A percentile compares a stretch with the other conserved stretches of the same genome.
phyloP scores from a whole-genome alignment of 2,329 filamentous ascomycete genomes.

The Cytospora piceicola region DNA sequence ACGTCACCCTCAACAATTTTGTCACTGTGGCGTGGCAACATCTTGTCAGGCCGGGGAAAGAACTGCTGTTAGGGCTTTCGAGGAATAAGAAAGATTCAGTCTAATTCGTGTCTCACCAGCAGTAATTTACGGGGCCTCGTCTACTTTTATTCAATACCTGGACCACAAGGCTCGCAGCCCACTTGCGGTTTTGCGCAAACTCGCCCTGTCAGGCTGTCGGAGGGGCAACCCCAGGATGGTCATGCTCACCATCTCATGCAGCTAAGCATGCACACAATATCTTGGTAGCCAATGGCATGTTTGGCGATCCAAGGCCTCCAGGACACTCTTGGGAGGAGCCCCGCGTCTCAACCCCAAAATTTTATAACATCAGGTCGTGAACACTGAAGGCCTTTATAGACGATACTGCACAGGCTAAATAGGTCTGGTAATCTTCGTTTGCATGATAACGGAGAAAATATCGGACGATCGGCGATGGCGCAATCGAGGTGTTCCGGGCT shows the following conservation, averaged over 20 bases:
- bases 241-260: conserved; percentile 22
- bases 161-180: conserved; percentile 8
- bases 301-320: neutral
- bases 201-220: conserved; percentile 18
- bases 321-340: neutral
- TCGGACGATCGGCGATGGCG: conserved; percentile 27
- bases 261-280: conserved; percentile 14
- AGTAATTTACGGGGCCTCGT: neutral
- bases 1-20: neutral
- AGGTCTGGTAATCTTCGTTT: neutral
- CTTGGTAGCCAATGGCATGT: conserved; percentile 13
- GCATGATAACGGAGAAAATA: conserved; percentile 22
- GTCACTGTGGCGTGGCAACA: neutral
- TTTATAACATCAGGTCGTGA: neutral
- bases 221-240: conserved; percentile 8
- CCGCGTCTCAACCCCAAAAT: neutral
- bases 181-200: conserved; percentile 27
- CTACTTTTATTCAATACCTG: conserved; percentile 11
- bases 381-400: no score
- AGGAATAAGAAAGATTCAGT: neutral
- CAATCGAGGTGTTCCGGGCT: conserved; percentile 9
- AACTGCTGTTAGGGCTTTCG: neutral
- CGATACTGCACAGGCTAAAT: no score
- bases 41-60: neutral
- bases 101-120: neutral